These are phyloP conservation scores for Aspergillus campestris DNA, from an alignment of 495 filamentous ascomycete species.

Conservation along the genomic window DNA sequence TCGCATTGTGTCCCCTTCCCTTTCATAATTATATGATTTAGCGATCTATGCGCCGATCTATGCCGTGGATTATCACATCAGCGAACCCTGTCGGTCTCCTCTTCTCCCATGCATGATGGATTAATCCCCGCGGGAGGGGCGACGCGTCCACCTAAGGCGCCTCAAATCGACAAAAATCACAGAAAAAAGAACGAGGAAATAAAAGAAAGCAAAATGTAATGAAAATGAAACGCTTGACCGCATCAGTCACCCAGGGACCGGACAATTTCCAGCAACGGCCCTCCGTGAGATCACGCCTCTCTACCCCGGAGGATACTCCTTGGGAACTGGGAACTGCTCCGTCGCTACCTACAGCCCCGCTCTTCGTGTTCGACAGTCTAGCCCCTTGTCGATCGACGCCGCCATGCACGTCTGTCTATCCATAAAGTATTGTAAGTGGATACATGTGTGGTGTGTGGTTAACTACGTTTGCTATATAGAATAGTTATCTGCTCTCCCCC, in stretches of 20 bases:
- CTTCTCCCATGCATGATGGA: conserved; percentile 2
- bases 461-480: conserved; percentile 1
- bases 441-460: conserved; percentile 5
- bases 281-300: neutral
- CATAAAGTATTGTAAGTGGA: neutral
- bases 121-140: neutral
- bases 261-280: neutral
- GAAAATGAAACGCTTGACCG: neutral
- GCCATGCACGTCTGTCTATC: neutral
- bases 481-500: neutral
- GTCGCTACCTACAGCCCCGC: neutral
- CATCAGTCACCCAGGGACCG: neutral
- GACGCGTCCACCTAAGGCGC: neutral
- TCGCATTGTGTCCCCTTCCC: conserved; percentile 1
- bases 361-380: conserved; percentile 1
- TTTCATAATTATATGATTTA: conserved; percentile 3
- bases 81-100: neutral
- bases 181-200: too few relatives aligned
- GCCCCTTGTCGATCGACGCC: conserved; percentile 6
- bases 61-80: neutral
- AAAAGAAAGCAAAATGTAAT: neutral
- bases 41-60: conserved; percentile 7
- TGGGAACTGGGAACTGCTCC: neutral
- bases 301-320: neutral
- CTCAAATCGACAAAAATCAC: too few relatives aligned